phyloP scores from a whole-genome alignment of 2,329 filamentous ascomycete species.

The Trichoderma atroviride region DNA sequence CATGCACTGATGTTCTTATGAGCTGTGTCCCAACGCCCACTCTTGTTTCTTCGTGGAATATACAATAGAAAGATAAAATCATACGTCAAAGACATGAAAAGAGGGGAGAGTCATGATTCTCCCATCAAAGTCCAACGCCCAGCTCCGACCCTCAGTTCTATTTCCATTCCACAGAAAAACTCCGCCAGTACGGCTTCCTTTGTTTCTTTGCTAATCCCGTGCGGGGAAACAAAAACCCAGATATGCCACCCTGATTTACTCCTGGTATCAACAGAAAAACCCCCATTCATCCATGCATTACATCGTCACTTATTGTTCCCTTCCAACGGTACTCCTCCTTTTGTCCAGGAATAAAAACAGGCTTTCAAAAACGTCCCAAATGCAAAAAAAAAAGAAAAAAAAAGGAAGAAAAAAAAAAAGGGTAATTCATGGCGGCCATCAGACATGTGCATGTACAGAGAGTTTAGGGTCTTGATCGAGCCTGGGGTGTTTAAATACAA shows the following conservation, averaged over 20 bases:
- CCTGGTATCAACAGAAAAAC: not conserved
- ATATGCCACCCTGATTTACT: not conserved
- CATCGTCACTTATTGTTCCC: not conserved
- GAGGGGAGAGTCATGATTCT: not conserved
- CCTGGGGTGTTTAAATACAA: conserved; percentile 7
- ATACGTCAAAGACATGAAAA: not conserved
- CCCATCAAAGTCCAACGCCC: not conserved
- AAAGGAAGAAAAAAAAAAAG: not conserved
- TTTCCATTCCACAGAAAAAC: conserved; percentile 3
- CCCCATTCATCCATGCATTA: conserved; percentile 9
- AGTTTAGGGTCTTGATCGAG: not conserved
- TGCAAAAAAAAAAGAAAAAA: not conserved
- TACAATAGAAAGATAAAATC: not conserved
- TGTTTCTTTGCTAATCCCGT: not conserved
- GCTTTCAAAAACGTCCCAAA: not conserved
- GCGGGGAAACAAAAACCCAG: not conserved
- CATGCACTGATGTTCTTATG: not conserved
- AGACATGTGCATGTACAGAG: not conserved
- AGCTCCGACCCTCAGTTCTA: not conserved
- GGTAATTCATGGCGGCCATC: not conserved
- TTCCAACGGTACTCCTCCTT: no score
- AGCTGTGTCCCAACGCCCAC: not conserved
- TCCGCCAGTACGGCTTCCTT: not conserved
- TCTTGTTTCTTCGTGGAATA: not conserved
- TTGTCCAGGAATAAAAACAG: not conserved